A percentile compares a stretch with the other conserved stretches of the same genome.
phyloP scores from a whole-genome alignment of 2,329 filamentous ascomycete genomes.

The Lachnellula hyalina region DNA sequence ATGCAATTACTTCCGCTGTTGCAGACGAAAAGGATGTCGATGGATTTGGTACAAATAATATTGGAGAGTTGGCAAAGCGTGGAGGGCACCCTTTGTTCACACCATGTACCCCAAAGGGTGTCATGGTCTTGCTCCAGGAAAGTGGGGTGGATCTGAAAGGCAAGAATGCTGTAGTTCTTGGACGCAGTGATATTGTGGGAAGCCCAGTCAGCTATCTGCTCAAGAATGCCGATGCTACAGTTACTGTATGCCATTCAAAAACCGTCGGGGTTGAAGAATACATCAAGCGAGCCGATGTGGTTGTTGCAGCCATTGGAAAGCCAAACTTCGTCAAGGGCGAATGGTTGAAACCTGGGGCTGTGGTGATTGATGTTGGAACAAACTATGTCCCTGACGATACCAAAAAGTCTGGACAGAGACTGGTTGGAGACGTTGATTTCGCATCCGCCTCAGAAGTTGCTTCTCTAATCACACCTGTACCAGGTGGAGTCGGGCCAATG shows the following conservation, averaged over 20 bases:
- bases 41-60: slow-evolving; percentile 89
- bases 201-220: slow-evolving; percentile 94
- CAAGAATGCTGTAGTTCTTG: slow-evolving; percentile 91
- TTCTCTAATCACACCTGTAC: slow-evolving; percentile 91
- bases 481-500: slow-evolving; percentile 96
- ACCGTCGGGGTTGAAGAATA: slow-evolving; percentile 68
- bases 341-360: slow-evolving; percentile 90
- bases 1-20: slow-evolving; percentile 83
- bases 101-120: slow-evolving; percentile 94
- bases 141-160: slow-evolving; percentile 77
- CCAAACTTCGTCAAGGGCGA: slow-evolving; percentile 87
- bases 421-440: slow-evolving; percentile 94
- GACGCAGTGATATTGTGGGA: slow-evolving; percentile 94
- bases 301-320: slow-evolving; percentile 88
- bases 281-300: slow-evolving; percentile 78
- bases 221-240: slow-evolving; percentile 92
- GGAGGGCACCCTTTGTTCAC: slow-evolving; percentile 85
- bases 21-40: slow-evolving; percentile 95
- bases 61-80: slow-evolving; percentile 93
- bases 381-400: slow-evolving; percentile 88
- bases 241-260: slow-evolving; percentile 92
- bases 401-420: slow-evolving; percentile 85
- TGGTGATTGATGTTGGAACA: slow-evolving; percentile 96
- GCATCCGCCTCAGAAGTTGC: slow-evolving; percentile 79
- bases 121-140: slow-evolving; percentile 87